Conservation (phyloP, 345 rosid species). For the Eucalyptus pauciflora region DNA sequence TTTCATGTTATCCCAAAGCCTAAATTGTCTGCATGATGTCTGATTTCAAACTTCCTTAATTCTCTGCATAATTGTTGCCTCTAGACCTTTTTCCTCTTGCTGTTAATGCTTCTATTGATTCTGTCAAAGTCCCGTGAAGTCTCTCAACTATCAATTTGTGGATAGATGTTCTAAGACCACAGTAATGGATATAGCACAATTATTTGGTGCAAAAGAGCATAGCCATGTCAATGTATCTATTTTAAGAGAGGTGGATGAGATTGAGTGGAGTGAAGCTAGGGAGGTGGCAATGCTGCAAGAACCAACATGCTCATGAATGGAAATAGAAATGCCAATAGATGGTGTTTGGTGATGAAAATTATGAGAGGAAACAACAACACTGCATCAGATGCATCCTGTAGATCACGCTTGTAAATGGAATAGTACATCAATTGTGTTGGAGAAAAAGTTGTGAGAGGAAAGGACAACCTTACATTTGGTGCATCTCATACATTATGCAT, state of each 20-base stretch:
- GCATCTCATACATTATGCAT: not conserved
- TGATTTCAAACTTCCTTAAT: not conserved
- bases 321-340: not conserved
- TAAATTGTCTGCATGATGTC: not conserved
- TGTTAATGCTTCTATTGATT: not conserved
- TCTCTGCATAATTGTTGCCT: not conserved
- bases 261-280: not conserved
- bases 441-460: not conserved
- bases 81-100: not conserved
- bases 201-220: not conserved
- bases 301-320: not conserved
- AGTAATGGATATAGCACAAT: not conserved
- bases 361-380: not conserved
- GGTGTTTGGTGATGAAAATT: not conserved
- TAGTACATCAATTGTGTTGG: not conserved
- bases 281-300: not conserved
- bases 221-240: not conserved
- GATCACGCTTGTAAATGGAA: not conserved
- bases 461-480: not conserved
- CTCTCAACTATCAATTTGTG: not conserved
- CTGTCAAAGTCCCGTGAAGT: not conserved
- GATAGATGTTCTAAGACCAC: not conserved
- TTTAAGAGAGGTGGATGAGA: not conserved
- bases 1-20: not conserved
- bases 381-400: not conserved